Base-by-base conservation (phyloP, 768 basidiomycete genomes). In the Hydnum rufescens region DNA sequence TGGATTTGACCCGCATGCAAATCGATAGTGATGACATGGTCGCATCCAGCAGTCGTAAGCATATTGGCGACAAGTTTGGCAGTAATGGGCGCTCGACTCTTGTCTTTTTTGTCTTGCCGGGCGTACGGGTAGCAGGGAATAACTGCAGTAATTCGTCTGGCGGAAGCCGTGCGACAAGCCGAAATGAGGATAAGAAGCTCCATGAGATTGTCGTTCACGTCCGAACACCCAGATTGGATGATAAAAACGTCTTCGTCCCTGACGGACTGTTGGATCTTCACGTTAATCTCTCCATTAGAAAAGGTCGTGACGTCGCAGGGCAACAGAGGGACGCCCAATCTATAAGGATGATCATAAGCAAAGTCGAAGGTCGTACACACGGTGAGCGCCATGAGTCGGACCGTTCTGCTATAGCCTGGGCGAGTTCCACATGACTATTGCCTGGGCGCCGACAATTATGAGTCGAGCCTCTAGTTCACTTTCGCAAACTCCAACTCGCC, bases 21-120 rank as follows among this genome's bases (percentile, higher is more conserved):
- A 65, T 97, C 92, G 83, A 97, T 93, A n/a, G 93, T 96, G 59
- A 99, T 96, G 61, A 99, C 82, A 63, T 97, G 93, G 67, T 97
- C 93, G 63, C 90, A 95, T 23, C 93, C 93, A 5, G 95, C 92
- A 46, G 95, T 86, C 42, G 78, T 81, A 55, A 99, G 72, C 93
- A 97, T 97, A 66, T 95, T 97, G 23, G 93, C 92, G 47, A 97
- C 87, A 51, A 99, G 76, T 68, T 99, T 99, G 44, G 93, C 90
- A 3, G 93, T 96, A 65, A 99, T 99, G 25, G 95, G 93, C 3
- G 90, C 89, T 4, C 93, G 75, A 3, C 78, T 80, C 70, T 85
- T 86, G 70, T 99, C 89, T 73, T 97, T 99, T 69, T 95, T 95
- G 73, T 96, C 93, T 75, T 88, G 88, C 5, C 93, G 74, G 1